phyloP scores from a whole-genome alignment of 2,329 filamentous ascomycete species.

The Akanthomyces dipterigenus region DNA sequence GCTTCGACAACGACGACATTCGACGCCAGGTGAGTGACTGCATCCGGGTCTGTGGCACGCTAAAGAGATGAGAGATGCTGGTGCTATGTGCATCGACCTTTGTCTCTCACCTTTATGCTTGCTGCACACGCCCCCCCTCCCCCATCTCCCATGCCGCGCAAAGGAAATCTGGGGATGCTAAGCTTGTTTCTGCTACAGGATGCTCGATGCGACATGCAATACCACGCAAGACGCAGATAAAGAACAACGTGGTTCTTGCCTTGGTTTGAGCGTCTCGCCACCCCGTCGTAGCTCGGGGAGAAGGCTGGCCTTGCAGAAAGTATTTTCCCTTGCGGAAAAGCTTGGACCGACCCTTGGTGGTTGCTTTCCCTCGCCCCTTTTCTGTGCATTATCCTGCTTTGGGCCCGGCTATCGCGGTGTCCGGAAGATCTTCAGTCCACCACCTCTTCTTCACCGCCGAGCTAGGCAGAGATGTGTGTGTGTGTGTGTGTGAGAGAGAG shows the following conservation, averaged over 20 bases:
- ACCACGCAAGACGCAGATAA: neutral
- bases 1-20: neutral
- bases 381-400: neutral
- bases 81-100: neutral
- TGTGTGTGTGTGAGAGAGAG: too few species aligned
- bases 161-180: conserved; percentile 5
- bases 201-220: neutral
- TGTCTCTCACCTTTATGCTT: neutral
- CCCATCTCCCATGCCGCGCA: neutral
- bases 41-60: neutral
- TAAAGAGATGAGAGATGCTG: neutral
- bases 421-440: neutral
- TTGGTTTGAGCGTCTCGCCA: neutral
- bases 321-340: neutral
- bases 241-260: neutral
- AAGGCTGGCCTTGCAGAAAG: neutral
- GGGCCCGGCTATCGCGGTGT: neutral
- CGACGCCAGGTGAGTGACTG: neutral
- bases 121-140: neutral
- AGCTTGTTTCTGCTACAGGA: neutral
- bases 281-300: neutral
- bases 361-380: neutral
- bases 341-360: neutral
- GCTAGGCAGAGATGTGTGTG: neutral
- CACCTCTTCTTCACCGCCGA: neutral